Evolutionary conservation across 345 rosid genomes (phyloP).

Genomic region (Eucalyptus globulus): DNA sequence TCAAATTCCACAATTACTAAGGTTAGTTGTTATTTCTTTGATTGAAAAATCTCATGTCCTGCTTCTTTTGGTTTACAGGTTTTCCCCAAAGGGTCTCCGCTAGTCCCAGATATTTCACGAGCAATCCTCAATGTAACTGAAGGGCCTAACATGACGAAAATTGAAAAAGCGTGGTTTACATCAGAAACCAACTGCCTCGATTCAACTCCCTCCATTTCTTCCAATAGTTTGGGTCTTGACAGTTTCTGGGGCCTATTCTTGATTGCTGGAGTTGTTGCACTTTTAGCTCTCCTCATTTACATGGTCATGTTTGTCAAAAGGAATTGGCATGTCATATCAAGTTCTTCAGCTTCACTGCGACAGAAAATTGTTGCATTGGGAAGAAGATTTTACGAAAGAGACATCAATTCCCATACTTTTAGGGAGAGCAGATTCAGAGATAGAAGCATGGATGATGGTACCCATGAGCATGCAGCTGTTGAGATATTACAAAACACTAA

Average conservation of each 20-base stretch:
- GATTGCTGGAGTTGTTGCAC: background rate
- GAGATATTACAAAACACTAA: background rate
- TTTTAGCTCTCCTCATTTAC: background rate
- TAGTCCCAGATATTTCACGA: background rate
- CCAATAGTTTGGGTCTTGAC: background rate
- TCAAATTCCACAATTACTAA: background rate
- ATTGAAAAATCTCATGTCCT: background rate
- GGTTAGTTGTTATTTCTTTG: background rate
- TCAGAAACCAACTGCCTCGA: background rate
- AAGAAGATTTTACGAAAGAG: background rate
- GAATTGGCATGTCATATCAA: too few species aligned
- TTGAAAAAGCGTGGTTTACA: background rate
- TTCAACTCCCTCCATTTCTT: background rate
- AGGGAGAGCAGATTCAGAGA: background rate
- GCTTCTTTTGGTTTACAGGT: background rate
- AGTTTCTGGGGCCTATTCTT: background rate
- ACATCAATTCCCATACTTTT: background rate
- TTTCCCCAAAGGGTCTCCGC: background rate
- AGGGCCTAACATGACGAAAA: background rate
- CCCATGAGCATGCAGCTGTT: background rate
- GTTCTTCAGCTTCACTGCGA: background rate
- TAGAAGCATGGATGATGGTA: fast-evolving
- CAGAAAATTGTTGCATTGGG: background rate
- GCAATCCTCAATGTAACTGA: background rate
- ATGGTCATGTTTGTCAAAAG: background rate